These are phyloP conservation scores for Pythium biforme DNA, from an alignment of 352 stramenopile genomes.

Conservation along the genomic window DNA sequence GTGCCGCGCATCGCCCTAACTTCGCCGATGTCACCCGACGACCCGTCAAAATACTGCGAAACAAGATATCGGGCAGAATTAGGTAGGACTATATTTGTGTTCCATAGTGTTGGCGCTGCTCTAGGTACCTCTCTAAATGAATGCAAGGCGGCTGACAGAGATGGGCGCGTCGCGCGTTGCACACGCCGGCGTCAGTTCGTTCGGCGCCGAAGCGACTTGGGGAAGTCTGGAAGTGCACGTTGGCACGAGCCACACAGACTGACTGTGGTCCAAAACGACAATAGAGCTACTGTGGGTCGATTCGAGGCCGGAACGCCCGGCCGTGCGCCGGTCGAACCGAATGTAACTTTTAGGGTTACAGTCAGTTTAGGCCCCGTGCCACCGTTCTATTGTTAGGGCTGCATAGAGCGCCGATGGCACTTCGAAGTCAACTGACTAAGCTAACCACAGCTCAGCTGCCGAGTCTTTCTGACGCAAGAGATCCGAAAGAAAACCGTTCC, in stretches of 20 bases:
- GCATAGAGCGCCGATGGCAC: constrained; percentile 1
- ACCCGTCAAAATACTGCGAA: constrained; percentile 1
- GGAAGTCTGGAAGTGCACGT: constrained; percentile 21
- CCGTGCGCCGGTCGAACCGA: not conserved
- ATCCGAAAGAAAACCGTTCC: constrained; percentile 2
- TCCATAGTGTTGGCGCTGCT: no score
- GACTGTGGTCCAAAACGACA: not conserved
- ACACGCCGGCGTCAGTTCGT: constrained; percentile 12
- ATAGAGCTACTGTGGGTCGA: not conserved
- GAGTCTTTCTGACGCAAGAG: constrained; percentile 8
- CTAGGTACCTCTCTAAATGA: not conserved
- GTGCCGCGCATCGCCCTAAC: constrained; percentile 14
- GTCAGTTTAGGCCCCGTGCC: not conserved
- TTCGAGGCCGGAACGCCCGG: not conserved
- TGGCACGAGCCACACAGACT: not conserved
- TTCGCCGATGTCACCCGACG: not conserved
- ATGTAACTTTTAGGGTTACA: constrained; percentile 2
- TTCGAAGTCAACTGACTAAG: constrained; percentile 22
- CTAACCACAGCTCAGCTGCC: constrained; percentile 15
- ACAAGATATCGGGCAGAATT: not conserved
- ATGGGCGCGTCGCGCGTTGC: constrained; percentile 12
- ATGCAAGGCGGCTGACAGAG: constrained; percentile 1
- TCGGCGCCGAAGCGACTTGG: constrained; percentile 15
- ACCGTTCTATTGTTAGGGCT: not conserved
- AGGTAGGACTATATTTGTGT: no score